Evolutionary conservation across 306 rosid species (phyloP).

Genomic region (Prunus kanzakura): DNA sequence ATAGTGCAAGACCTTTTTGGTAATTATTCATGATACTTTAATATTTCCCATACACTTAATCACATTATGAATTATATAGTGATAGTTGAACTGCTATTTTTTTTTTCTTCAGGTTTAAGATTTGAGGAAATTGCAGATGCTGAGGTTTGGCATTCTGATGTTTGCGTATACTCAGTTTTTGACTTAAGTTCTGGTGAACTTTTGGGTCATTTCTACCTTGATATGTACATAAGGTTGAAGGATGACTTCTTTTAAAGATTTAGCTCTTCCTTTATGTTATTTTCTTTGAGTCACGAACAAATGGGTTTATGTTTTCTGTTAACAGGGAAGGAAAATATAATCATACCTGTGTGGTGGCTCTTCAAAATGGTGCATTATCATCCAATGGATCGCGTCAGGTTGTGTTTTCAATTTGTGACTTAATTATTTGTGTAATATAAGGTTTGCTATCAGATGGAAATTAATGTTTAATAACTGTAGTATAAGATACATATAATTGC

Average conservation of each 20-base stretch:
- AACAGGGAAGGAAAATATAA: conserved; percentile 82
- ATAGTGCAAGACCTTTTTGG: conserved; percentile 89
- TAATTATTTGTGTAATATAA: not conserved
- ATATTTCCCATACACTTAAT: conserved; percentile 3
- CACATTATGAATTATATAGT: conserved; percentile 7
- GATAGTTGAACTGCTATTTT: conserved; percentile 13
- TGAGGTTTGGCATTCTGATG: conserved; percentile 91
- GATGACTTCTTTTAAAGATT: conserved; percentile 2
- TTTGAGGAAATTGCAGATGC: conserved; percentile 74
- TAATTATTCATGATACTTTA: conserved; percentile 27
- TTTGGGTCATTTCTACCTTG: conserved; percentile 87
- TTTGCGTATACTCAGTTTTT: conserved; percentile 61
- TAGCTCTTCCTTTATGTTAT: conserved; percentile 10
- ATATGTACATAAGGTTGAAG: conserved; percentile 67
- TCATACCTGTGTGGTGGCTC: conserved; percentile 84
- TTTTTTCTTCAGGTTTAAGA: conserved; percentile 60
- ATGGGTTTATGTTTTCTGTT: conserved; percentile 25
- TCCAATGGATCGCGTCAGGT: conserved; percentile 67
- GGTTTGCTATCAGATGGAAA: not conserved
- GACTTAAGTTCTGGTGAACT: conserved; percentile 78
- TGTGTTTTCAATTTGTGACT: not conserved
- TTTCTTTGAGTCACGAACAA: conserved; percentile 23
- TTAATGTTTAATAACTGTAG: not conserved
- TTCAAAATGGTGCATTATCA: conserved; percentile 80
- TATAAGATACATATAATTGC: not conserved